Evolutionary conservation across 257 asterid genomes (phyloP).

Genomic region (Craterostigma plantagineum): DNA sequence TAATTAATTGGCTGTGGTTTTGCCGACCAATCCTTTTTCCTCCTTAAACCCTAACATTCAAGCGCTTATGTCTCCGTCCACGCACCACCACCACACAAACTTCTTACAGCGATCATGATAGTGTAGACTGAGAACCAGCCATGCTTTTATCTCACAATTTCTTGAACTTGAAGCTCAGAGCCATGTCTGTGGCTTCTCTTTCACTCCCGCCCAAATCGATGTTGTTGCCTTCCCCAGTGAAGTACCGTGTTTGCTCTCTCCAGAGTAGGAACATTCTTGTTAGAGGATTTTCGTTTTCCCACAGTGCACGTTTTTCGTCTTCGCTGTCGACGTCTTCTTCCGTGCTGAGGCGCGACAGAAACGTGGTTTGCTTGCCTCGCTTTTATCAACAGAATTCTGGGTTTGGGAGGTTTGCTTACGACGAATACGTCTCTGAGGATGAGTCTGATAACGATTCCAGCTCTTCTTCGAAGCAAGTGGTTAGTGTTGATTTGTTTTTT

Average conservation of each 20-base stretch:
- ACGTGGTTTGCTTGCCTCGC: slow-evolving; percentile 22
- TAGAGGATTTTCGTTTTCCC: slow-evolving; percentile 8
- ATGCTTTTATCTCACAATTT: slow-evolving; percentile 11
- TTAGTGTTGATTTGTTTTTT: slow-evolving; percentile 1
- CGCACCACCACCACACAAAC: too few relatives aligned
- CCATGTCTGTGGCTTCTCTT: slow-evolving; percentile 27
- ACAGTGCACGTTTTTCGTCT: too few relatives aligned
- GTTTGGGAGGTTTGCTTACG: slow-evolving; percentile 50
- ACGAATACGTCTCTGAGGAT: slow-evolving; percentile 54
- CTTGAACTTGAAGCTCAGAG: slow-evolving; percentile 25
- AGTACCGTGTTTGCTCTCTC: slow-evolving; percentile 2
- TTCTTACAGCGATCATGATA: too few relatives aligned
- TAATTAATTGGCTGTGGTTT: too few relatives aligned
- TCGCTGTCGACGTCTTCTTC: slow-evolving; percentile 1
- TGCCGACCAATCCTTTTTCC: too few relatives aligned
- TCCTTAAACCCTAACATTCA: too few relatives aligned
- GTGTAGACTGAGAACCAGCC: neutral
- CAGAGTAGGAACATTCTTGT: slow-evolving; percentile 4
- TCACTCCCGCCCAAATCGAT: slow-evolving; percentile 15
- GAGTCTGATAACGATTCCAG: slow-evolving; percentile 36
- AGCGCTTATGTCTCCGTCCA: too few relatives aligned
- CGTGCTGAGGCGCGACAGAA: slow-evolving; percentile 21
- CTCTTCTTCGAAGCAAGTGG: slow-evolving; percentile 56
- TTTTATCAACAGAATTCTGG: slow-evolving; percentile 41
- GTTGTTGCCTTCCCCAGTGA: slow-evolving; percentile 17